Base-by-base conservation (phyloP, 106 monocot genomes). In the Iris macrosiphon region DNA sequence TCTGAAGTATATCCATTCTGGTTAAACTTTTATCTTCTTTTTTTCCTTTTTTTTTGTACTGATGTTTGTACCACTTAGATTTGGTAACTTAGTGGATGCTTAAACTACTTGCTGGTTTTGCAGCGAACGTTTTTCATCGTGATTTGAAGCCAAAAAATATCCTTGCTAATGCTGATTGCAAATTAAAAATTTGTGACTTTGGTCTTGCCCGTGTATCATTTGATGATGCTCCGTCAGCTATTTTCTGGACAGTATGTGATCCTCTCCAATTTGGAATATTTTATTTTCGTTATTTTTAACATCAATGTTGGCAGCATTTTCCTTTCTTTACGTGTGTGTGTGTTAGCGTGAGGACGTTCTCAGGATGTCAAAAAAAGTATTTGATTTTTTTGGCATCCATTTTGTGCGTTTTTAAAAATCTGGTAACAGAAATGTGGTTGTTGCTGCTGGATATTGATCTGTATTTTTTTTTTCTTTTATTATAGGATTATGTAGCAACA, bases 81-180 rank as follows among this genome's bases (percentile, higher is more conserved):
- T 42, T 45, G 18, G 8, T 43, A 5, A 45, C 9, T 16, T 17
- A 27, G 7, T 43, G 20, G 42, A 29, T 60, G 8, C 8, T 44
- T 42, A 46, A 3, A 53, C 40, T 19, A 2, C 26, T 65, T 49
- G 20, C 52, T 74, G 34, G 27, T 57, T 38, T 52, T 45, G 5
- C 63, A 80, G 87, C 89, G 32, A 89, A 78, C 66, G 84, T 89
- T 20, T 84, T 84, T 57, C 84, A 89, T 60, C 69, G 89, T 21
- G 89, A 89, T 78, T 72, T 89, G 63, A 89, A 84, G 57, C 89
- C 89, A 9, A 80, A 89, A 52, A 89, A 89, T 46, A 84, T 89
- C 60, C 89, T 89, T 52, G 84, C 89, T 12, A 84, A 89, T 52
- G 80, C 89, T 5, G 84, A 84, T 31, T 89, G 89, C 77, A 89